A percentile compares a stretch with the other conserved stretches of the same genome.
These are phyloP conservation scores for Phytophthora chlamydospora DNA, from an alignment of 352 stramenopile species.

Conservation along the genomic window DNA sequence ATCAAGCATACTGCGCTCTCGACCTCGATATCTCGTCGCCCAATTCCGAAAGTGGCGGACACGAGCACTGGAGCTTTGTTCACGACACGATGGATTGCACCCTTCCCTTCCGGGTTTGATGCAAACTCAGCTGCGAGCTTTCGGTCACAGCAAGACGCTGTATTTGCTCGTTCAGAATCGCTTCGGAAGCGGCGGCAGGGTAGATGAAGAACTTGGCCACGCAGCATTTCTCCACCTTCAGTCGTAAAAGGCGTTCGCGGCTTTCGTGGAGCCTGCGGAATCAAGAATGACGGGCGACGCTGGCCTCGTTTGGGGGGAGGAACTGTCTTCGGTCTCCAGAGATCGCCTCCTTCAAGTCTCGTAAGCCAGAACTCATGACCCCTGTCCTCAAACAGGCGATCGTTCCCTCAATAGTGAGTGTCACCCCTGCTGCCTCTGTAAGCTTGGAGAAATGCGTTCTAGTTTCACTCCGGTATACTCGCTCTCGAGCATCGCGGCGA, in stretches of 20 bases:
- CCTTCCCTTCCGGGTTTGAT: neutral
- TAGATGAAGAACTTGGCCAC: neutral
- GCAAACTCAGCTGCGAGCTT: neutral
- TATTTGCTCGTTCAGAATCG: neutral
- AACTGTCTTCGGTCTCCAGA: too few species aligned
- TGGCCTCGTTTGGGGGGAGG: too few species aligned
- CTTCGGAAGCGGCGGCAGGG: neutral
- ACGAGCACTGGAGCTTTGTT: conserved; percentile 57
- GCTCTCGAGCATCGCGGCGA: neutral
- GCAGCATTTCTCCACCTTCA: conserved; percentile 1
- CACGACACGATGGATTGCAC: conserved; percentile 12
- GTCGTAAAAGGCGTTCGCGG: neutral
- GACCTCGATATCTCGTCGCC: too few species aligned
- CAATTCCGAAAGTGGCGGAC: conserved; percentile 22
- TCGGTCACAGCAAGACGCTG: neutral
- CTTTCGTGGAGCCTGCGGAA: too few species aligned
- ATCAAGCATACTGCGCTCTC: too few species aligned
- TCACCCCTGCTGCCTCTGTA: too few species aligned
- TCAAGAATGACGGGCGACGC: too few species aligned
- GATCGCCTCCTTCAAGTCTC: too few species aligned
- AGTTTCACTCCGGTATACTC: neutral
- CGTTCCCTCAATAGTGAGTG: too few species aligned
- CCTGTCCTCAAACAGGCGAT: too few species aligned
- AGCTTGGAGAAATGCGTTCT: too few species aligned
- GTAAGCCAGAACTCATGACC: too few species aligned